These are phyloP conservation scores for Capronia coronata DNA, from an alignment of 2,329 filamentous ascomycete genomes.

Conservation along the genomic window DNA sequence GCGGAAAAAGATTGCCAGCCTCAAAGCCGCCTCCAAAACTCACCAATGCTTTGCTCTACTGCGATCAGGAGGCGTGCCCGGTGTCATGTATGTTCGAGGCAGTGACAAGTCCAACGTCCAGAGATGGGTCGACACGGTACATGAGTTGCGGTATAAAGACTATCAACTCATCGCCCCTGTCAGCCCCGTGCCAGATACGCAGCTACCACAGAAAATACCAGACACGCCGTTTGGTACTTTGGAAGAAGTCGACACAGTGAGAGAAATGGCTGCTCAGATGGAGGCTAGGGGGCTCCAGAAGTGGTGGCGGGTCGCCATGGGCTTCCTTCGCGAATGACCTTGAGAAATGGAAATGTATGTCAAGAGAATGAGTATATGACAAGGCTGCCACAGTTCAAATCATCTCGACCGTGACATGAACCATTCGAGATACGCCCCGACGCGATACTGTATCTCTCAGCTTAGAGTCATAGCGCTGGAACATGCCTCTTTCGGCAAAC, in stretches of 20 bases:
- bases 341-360: slow-evolving; percentile 1
- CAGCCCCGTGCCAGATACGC: slow-evolving; percentile 35
- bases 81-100: slow-evolving; percentile 72
- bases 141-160: slow-evolving; percentile 63
- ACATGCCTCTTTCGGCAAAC: too few relatives aligned
- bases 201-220: background rate
- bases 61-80: slow-evolving; percentile 61
- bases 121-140: slow-evolving; percentile 59
- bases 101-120: slow-evolving; percentile 48
- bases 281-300: slow-evolving; percentile 49
- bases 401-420: too few relatives aligned
- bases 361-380: too few relatives aligned
- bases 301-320: slow-evolving; percentile 68
- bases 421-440: too few relatives aligned
- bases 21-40: slow-evolving; percentile 59
- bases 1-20: slow-evolving; percentile 61
- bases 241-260: slow-evolving; percentile 57
- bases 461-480: too few relatives aligned
- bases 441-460: too few relatives aligned
- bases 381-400: too few relatives aligned
- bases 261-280: slow-evolving; percentile 60
- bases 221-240: slow-evolving; percentile 32
- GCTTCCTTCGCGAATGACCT: slow-evolving; percentile 34
- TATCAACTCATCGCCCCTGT: slow-evolving; percentile 57
- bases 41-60: slow-evolving; percentile 59